Percentiles rank a stretch among this genome's conserved stretches.
Conservation (phyloP, 1,284 basidiomycete species). For the Quambalaria eucalypti region DNA sequence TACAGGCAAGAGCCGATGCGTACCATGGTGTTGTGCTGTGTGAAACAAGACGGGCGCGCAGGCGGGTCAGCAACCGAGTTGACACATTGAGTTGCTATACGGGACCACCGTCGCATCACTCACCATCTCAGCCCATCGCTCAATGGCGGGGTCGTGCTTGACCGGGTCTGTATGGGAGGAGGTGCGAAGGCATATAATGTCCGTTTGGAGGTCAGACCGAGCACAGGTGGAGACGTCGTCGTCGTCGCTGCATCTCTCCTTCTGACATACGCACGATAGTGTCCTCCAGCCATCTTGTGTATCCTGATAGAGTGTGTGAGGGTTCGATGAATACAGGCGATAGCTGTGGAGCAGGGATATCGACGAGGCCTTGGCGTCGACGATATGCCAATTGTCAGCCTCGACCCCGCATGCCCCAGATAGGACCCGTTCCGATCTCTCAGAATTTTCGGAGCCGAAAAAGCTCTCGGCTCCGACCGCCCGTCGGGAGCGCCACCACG, state of each 20-base stretch:
- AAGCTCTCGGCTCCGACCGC: no score
- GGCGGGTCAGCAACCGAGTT: neutral
- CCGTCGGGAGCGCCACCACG: no score
- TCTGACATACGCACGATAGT: constrained; percentile 20
- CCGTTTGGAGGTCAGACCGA: neutral
- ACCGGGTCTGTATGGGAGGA: constrained; percentile 21
- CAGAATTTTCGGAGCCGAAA: no score
- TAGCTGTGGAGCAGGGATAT: no score
- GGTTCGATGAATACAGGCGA: no score
- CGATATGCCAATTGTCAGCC: no score
- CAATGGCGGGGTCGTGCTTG: constrained; percentile 40
- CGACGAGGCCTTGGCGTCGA: no score
- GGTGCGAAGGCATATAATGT: neutral
- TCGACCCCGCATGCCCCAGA: no score
- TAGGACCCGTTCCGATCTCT: no score
- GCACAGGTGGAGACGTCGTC: neutral
- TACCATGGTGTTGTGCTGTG: constrained; percentile 36
- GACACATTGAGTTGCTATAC: neutral
- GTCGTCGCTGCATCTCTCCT: neutral
- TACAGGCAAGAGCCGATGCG: neutral
- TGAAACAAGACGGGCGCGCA: neutral
- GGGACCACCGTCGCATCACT: neutral
- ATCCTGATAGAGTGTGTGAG: constrained; percentile 1
- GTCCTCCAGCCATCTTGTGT: constrained; percentile 34
- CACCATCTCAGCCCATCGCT: constrained; percentile 40